Percentiles rank a stretch among this genome's conserved stretches.
Evolutionary conservation across 208 protist genomes (phyloP).

Genomic region (Leishmania tarentolae): DNA sequence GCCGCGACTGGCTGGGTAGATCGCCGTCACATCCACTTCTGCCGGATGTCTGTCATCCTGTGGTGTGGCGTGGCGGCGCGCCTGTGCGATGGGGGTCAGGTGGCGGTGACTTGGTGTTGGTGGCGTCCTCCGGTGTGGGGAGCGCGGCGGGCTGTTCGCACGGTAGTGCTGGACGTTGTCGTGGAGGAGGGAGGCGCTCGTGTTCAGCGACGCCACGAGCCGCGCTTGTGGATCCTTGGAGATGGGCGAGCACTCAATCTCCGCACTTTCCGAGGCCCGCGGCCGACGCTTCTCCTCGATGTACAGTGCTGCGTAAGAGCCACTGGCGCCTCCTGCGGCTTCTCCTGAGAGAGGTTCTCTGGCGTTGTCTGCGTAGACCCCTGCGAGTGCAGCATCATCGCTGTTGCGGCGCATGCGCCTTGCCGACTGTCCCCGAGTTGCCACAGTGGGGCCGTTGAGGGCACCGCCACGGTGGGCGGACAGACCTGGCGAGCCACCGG

Average conservation of each 20-base stretch:
- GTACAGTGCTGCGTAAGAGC: constrained; percentile 26
- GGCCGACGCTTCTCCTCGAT: not conserved
- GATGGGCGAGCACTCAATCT: constrained; percentile 44
- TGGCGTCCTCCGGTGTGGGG: not conserved
- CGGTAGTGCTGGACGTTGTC: not conserved
- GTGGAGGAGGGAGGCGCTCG: constrained; percentile 26
- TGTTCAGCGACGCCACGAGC: constrained; percentile 26
- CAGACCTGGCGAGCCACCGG: not conserved
- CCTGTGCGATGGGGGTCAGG: not conserved
- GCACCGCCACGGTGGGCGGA: not conserved
- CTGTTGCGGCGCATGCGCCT: not conserved
- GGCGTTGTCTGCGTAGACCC: not conserved
- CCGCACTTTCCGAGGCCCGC: constrained; percentile 6
- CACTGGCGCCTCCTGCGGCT: not conserved
- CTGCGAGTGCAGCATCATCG: not conserved
- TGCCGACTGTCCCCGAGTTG: not conserved
- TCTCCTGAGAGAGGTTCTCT: not conserved
- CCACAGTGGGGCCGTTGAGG: not conserved
- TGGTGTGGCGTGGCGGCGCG: not conserved
- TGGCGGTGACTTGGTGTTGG: not conserved
- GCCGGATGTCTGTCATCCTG: constrained; percentile 10
- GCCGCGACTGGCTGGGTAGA: constrained; percentile 19
- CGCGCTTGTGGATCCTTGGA: constrained; percentile 25
- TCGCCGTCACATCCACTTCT: constrained; percentile 23
- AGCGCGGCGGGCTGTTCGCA: not conserved